Base-by-base conservation (phyloP, 2,329 filamentous ascomycete genomes). In the Amauroascus niger region DNA sequence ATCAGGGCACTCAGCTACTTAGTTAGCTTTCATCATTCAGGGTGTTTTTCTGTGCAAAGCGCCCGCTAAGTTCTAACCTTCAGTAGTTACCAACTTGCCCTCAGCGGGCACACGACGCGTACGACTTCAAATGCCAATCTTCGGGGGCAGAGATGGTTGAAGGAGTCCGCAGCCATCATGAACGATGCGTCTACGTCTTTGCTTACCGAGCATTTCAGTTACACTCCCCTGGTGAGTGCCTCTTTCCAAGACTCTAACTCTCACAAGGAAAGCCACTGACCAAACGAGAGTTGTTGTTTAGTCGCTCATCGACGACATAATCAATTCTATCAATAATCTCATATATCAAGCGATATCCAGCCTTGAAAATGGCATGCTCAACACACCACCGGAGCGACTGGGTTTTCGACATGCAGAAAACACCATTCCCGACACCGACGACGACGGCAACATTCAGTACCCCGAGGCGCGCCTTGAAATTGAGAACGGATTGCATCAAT, bases 281-380 rank as follows among this genome's bases (percentile, higher is more conserved):
- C 14, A 8, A 1, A 18, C 14, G 6, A 14, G 9, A 8, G 9
- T n/a, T 6, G 28, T 37, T 24, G 26, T 41, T 24, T 64, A 95
- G 90, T 87, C 87, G 57, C 81, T 98, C 40, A 86, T 98, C 65
- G 93, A 98, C 80, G 91, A 97, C 72, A 90, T 97, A 63, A 95
- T 97, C 74, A 96, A 97, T 76, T 87, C 86, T 53, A 83, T 96
- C 69, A 98, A 97, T 74, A 87, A 91, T 64, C 81, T 96, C 63
- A 86, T 93, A 64, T 93, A 95, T 71, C 86, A 86, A 68, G 90
- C 88, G 52, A 83, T 95, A 64, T 87, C 88, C 64, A 88, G 86
- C 57, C 83, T 97, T 60, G 93, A 97, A 70, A 81, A 82, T 53
- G 87, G 88, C 1, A 82, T 98, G 18, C 76, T 88, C 47, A 79